Evolutionary conservation across 805 yeast genomes (phyloP).

Genomic region (Ogataea glucozyma): DNA sequence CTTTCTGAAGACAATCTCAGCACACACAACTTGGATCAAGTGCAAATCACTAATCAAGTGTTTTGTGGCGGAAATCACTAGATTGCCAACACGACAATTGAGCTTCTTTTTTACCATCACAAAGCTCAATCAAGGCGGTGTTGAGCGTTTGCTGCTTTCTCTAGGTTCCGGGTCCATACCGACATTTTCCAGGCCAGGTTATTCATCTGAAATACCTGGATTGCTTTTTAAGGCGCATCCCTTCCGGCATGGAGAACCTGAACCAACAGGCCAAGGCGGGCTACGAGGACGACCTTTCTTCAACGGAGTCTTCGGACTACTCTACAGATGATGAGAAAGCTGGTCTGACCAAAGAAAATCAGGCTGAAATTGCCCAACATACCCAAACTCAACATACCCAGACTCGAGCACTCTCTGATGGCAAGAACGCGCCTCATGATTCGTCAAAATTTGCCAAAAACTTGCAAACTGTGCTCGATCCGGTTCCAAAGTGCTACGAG

Average conservation of each 20-base stretch:
- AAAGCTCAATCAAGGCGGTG: no score
- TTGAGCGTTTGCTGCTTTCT: no score
- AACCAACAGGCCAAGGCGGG: slow-evolving; percentile 12
- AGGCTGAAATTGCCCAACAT: not conserved
- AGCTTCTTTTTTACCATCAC: no score
- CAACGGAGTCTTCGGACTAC: slow-evolving; percentile 26
- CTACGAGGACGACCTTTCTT: slow-evolving; percentile 26
- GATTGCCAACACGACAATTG: no score
- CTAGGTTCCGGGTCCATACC: no score
- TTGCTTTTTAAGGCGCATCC: no score
- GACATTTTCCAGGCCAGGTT: no score
- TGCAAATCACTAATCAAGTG: no score
- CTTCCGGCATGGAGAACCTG: slow-evolving; percentile 12
- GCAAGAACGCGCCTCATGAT: slow-evolving; percentile 10
- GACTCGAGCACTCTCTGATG: not conserved
- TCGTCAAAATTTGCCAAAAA: slow-evolving; percentile 27
- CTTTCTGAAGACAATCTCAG: no score
- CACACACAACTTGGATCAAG: no score
- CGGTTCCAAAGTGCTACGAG: slow-evolving; percentile 36
- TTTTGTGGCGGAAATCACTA: no score
- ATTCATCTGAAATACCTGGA: no score
- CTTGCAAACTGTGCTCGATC: slow-evolving; percentile 23
- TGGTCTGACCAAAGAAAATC: slow-evolving; percentile 1
- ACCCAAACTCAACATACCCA: slow-evolving; percentile 2
- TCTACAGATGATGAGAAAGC: slow-evolving; percentile 23